Evolutionary conservation across 2,329 filamentous ascomycete genomes (phyloP).

Genomic region (Davidsoniella virescens): DNA sequence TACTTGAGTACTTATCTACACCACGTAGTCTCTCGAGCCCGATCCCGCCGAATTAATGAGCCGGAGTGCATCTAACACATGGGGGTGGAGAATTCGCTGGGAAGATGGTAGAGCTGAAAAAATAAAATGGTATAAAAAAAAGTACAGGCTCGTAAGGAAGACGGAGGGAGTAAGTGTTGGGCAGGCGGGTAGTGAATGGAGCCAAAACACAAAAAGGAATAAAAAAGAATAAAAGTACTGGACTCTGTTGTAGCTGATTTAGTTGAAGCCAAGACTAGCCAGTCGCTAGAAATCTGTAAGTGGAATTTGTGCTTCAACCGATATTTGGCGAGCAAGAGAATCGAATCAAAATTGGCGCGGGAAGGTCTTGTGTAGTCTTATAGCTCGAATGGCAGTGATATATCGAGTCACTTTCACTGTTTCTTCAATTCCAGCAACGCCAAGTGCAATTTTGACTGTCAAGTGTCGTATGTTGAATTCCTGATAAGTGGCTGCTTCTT

Average conservation of each 20-base stretch:
- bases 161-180: not conserved
- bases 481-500: too few relatives aligned
- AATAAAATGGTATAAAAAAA: not conserved
- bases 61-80: constrained; percentile 5
- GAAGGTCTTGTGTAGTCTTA: too few relatives aligned
- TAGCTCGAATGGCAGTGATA: too few relatives aligned
- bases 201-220: not conserved
- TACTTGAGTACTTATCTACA: too few relatives aligned
- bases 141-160: not conserved
- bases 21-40: constrained; percentile 1
- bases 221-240: constrained; percentile 1
- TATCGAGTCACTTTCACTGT: too few relatives aligned
- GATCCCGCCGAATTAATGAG: constrained; percentile 6
- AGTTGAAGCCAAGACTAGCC: not conserved
- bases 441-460: not conserved
- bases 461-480: too few relatives aligned
- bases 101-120: not conserved
- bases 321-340: too few relatives aligned
- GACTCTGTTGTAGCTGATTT: not conserved
- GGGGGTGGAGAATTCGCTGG: constrained; percentile 2
- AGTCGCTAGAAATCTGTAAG: too few relatives aligned
- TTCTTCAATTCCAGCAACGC: too few relatives aligned
- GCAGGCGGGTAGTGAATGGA: not conserved
- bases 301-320: too few relatives aligned
- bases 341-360: too few relatives aligned